These are phyloP conservation scores for Candida sp. DNA, from an alignment of 1,139 yeast species.

Conservation along the genomic window DNA sequence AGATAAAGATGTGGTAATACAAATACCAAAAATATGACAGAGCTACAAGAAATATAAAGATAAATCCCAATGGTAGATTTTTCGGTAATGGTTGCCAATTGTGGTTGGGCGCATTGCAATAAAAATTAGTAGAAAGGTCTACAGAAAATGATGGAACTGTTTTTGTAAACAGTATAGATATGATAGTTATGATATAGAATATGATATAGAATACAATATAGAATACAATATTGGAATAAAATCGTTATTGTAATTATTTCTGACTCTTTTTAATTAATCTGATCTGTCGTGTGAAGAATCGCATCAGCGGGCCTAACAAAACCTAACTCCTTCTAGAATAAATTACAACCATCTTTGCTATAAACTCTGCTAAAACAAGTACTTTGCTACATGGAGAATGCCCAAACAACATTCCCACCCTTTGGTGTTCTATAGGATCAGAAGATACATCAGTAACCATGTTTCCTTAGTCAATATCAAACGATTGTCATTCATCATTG, in stretches of 20 bases:
- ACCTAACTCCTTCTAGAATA: not conserved
- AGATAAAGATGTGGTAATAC: not conserved
- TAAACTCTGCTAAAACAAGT: too few relatives aligned
- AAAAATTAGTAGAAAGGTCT: not conserved
- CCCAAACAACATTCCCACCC: slow-evolving; percentile 1
- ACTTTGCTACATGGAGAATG: not conserved
- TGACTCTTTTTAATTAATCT: too few relatives aligned
- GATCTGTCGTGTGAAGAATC: not conserved
- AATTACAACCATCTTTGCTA: too few relatives aligned
- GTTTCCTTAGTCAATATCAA: slow-evolving; percentile 24
- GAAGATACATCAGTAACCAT: slow-evolving; percentile 19
- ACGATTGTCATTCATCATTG: slow-evolving; percentile 31
- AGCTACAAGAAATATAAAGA: not conserved
- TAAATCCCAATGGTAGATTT: too few relatives aligned
- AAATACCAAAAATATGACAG: not conserved
- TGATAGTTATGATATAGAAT: too few relatives aligned
- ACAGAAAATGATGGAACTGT: not conserved
- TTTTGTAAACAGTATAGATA: not conserved
- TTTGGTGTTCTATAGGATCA: slow-evolving; percentile 15
- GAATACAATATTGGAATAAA: not conserved
- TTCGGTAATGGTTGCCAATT: not conserved
- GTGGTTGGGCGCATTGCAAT: not conserved
- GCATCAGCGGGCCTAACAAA: not conserved
- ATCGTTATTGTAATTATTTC: too few relatives aligned
- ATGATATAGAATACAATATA: not conserved